Evolutionary conservation across 352 stramenopile genomes (phyloP), one percentile per base, ranked within the genome.

Genomic region (Phytopythium kandeliae): DNA sequence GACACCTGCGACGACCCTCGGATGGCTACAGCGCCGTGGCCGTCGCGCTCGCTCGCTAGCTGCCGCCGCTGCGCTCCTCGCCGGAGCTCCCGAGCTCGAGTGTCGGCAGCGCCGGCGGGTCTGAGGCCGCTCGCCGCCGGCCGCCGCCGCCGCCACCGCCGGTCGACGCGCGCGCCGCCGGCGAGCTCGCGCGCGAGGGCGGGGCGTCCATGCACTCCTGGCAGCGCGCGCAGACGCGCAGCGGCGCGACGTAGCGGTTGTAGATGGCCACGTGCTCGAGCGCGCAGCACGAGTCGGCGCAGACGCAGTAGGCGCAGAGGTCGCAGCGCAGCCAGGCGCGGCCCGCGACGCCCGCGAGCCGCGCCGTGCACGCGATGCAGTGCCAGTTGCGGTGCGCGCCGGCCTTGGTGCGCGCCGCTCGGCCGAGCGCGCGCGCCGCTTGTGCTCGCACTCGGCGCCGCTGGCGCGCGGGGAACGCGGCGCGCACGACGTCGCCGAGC

Each of bases 241-340:
- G 37, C 25, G 61, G 65, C 10, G 65, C 65, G 9, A 74, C 49
- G 48, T 74, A 74, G 38, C 65, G 65, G 31, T 74, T 74, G 52
- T 74, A 74, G 44, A 74, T 70, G 35, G 65, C 52, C 4, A 74
- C 65, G 25, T 41, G 65, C 38, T 69, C 65, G 22, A 65, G 61
- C n/a, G 65, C 56, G 47, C 65, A 74, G 30, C 65, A 74, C 16
- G 61, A 51, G 31, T 64, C 54, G 24, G 54, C 48, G 37, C 65
- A 74, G 15, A 74, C 62, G 49, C 61, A 50, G 51, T 74, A 74
- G 10, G 65, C 65, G 42, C 65, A 74, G 51, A 74, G 57, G 31
- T 74, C 65, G 56, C 65, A 74, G 21, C 65, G 65, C 38, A 41
- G 58, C 61, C 65, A 69, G 4, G 24, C 51, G 35, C 63, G 66